A percentile compares a stretch with the other conserved stretches of the same genome.
These are phyloP conservation scores for Chlamydomonas sphaeroides DNA, from an alignment of 139 green algal genomes.

Conservation along the genomic window DNA sequence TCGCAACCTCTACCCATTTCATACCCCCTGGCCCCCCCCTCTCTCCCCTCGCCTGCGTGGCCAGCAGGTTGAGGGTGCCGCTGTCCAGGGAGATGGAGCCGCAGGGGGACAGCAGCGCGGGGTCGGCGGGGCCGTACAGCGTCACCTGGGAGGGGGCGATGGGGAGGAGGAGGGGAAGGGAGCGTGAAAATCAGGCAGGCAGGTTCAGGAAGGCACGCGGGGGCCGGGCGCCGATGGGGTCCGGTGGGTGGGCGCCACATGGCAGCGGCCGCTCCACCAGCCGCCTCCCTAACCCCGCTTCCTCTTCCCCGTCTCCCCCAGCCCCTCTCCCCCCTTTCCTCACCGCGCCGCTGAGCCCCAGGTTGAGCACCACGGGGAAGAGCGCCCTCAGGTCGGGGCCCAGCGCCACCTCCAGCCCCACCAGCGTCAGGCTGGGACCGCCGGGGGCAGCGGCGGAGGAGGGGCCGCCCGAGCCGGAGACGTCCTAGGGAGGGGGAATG, in stretches of 20 bases:
- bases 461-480: no score
- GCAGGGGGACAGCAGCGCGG: conserved; percentile 42
- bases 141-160: conserved; percentile 30
- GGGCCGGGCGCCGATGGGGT: no score
- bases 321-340: background rate
- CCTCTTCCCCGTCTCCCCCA: no score
- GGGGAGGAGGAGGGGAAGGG: no score
- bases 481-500: no score
- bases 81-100: conserved; percentile 78
- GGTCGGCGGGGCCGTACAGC: conserved; percentile 67
- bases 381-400: conserved; percentile 90
- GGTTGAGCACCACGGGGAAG: conserved; percentile 94
- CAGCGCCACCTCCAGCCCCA: conserved; percentile 69
- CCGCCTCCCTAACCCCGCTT: no score
- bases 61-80: conserved; percentile 94
- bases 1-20: no score
- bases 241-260: no score
- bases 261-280: no score
- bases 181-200: no score
- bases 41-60: conserved; percentile 72
- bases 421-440: conserved; percentile 56
- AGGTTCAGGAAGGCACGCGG: no score
- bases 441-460: no score
- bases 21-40: background rate
- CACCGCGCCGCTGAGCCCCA: conserved; percentile 72